Evolutionary conservation across 805 yeast genomes (phyloP).

Genomic region (Candida oleophila): DNA sequence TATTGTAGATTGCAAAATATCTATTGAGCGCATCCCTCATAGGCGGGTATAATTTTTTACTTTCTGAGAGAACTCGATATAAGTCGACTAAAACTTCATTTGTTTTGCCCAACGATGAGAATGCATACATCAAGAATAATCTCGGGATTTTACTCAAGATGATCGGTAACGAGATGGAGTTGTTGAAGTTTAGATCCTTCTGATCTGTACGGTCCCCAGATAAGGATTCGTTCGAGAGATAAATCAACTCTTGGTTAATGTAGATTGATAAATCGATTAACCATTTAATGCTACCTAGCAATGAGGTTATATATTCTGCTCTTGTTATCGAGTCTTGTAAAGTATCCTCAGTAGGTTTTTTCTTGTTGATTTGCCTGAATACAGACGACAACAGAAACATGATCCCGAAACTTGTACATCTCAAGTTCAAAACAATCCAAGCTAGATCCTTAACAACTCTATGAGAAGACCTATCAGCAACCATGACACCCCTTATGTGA

Average conservation of each 20-base stretch:
- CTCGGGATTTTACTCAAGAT: conserved; percentile 70
- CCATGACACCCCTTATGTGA: not conserved
- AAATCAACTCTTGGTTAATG: conserved; percentile 69
- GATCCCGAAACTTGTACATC: conserved; percentile 69
- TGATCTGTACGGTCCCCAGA: conserved; percentile 4
- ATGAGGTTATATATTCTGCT: conserved; percentile 58
- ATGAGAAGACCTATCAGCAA: conserved; percentile 6
- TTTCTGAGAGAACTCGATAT: conserved; percentile 47
- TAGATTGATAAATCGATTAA: conserved; percentile 73
- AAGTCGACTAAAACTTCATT: conserved; percentile 56
- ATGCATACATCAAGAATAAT: conserved; percentile 61
- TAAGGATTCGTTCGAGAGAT: conserved; percentile 30
- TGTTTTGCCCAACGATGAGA: conserved; percentile 64
- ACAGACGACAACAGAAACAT: conserved; percentile 61
- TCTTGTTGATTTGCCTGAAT: conserved; percentile 64
- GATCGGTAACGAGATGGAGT: conserved; percentile 54
- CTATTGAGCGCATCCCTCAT: conserved; percentile 54
- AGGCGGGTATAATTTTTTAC: conserved; percentile 44
- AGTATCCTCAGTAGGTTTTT: conserved; percentile 51
- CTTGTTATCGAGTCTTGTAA: conserved; percentile 54
- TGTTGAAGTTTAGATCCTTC: conserved; percentile 22
- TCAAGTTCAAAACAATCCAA: conserved; percentile 62
- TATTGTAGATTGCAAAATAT: conserved; percentile 45
- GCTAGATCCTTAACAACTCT: conserved; percentile 48
- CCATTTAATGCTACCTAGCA: conserved; percentile 85